phyloP scores from a whole-genome alignment of 768 basidiomycete species.

The Dacryopinax primogenitus region DNA sequence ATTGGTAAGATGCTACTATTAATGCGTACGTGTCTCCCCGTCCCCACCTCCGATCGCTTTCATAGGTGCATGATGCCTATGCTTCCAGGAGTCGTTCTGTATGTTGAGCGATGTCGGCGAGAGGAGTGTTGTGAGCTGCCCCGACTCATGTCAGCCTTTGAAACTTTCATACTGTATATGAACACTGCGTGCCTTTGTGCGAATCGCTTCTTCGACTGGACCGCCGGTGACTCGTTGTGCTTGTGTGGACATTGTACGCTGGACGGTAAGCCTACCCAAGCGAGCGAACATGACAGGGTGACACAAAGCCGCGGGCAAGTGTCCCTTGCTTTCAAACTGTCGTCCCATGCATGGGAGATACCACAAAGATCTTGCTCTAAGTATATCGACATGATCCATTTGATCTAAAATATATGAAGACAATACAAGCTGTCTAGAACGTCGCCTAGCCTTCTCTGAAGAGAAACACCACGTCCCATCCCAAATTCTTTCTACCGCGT shows the following conservation, averaged over 20 bases:
- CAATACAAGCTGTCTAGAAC: neutral
- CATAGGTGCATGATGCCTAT: slow-evolving; percentile 77
- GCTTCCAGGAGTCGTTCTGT: slow-evolving; percentile 72
- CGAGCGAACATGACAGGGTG: slow-evolving; percentile 9
- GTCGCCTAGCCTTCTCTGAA: neutral
- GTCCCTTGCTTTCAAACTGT: neutral
- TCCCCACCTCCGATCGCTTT: slow-evolving; percentile 49
- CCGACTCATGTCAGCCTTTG: neutral
- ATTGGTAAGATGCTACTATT: slow-evolving; percentile 6
- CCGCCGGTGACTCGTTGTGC: slow-evolving; percentile 23
- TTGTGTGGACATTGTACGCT: neutral
- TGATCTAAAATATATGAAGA: neutral
- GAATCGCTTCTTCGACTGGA: slow-evolving; percentile 47
- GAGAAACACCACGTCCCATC: neutral
- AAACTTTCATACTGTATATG: neutral
- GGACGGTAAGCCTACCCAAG: neutral
- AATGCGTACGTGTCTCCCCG: slow-evolving; percentile 67
- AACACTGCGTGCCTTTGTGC: slow-evolving; percentile 25
- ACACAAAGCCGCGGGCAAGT: neutral
- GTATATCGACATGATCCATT: neutral
- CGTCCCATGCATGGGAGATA: neutral
- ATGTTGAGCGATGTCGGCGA: slow-evolving; percentile 52
- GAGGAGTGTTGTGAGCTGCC: slow-evolving; percentile 48
- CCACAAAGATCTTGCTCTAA: neutral
- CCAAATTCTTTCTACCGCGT: neutral